Evolutionary conservation across 2,329 filamentous ascomycete genomes (phyloP).

Genomic region (Plectosphaerella cucumerina): DNA sequence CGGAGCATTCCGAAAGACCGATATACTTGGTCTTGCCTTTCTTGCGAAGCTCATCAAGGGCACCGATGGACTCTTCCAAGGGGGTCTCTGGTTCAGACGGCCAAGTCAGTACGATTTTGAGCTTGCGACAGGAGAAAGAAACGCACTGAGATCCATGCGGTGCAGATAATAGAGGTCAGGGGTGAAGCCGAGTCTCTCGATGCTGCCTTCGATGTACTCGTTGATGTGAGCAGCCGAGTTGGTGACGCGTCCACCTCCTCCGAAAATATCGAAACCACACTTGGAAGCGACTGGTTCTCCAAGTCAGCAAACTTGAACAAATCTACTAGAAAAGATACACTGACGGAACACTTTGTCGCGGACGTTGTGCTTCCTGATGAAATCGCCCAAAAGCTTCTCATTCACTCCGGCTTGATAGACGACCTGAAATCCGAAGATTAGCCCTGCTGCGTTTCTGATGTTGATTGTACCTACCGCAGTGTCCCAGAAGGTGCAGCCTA

Average conservation of each 20-base stretch:
- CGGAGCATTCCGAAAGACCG: slow-evolving; percentile 36
- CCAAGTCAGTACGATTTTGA: background rate
- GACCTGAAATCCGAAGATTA: slow-evolving; percentile 24
- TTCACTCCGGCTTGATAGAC: slow-evolving; percentile 41
- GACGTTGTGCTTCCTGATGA: slow-evolving; percentile 44
- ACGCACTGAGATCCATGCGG: slow-evolving; percentile 35
- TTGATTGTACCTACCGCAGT: slow-evolving; percentile 28
- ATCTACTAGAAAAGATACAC: no score
- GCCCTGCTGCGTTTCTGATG: background rate
- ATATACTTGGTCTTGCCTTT: slow-evolving; percentile 39
- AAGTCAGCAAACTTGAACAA: no score
- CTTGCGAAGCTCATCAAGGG: slow-evolving; percentile 39
- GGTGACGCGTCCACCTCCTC: slow-evolving; percentile 26
- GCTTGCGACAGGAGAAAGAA: background rate
- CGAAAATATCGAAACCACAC: slow-evolving; percentile 37
- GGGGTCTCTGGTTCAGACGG: slow-evolving; percentile 28
- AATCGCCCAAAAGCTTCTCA: slow-evolving; percentile 44
- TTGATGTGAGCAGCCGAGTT: slow-evolving; percentile 42
- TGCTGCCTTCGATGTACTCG: slow-evolving; percentile 42
- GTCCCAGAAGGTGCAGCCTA: slow-evolving; percentile 41
- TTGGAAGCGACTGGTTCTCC: slow-evolving; percentile 39
- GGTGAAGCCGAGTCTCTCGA: slow-evolving; percentile 40
- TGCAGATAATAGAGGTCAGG: slow-evolving; percentile 42
- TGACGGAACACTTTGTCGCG: slow-evolving; percentile 43
- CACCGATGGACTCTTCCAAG: slow-evolving; percentile 40